These are phyloP conservation scores for Avena insularis DNA, from an alignment of 176 grass and related monocot species.

Conservation along the genomic window DNA sequence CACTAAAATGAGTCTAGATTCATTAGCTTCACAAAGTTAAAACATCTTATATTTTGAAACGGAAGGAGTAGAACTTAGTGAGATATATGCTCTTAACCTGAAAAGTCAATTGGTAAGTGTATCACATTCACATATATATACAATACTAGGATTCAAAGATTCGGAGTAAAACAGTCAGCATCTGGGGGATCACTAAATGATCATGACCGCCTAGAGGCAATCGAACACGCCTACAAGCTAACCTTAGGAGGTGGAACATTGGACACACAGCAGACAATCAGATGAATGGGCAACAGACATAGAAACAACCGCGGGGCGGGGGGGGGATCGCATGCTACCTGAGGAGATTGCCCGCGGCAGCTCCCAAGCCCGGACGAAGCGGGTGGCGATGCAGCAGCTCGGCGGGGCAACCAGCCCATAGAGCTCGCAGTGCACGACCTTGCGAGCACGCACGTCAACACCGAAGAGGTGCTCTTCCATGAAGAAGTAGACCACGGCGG, in stretches of 20 bases:
- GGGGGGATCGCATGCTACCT: not conserved
- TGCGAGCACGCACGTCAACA: slow-evolving; percentile 8
- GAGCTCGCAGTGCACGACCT: slow-evolving; percentile 10
- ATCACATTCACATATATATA: too few species aligned
- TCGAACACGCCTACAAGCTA: not conserved
- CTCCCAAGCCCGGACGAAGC: slow-evolving; percentile 24
- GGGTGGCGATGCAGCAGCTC: not conserved
- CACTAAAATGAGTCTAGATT: too few species aligned
- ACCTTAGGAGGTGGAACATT: not conserved
- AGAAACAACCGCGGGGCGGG: not conserved
- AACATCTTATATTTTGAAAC: too few species aligned
- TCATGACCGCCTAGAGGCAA: not conserved
- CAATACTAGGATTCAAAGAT: not conserved
- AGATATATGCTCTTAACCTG: too few species aligned
- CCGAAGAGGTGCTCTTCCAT: slow-evolving; percentile 7
- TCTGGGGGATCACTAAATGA: not conserved
- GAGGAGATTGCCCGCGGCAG: slow-evolving; percentile 23
- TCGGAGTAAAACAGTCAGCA: not conserved
- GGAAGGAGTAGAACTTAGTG: too few species aligned
- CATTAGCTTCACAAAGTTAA: too few species aligned
- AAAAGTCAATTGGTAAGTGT: not conserved
- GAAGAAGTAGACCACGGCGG: not conserved
- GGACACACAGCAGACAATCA: not conserved
- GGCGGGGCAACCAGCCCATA: slow-evolving; percentile 22
- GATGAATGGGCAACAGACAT: not conserved